Percentiles rank a stretch among this genome's conserved stretches.
Evolutionary conservation across 1,284 basidiomycete genomes (phyloP).

Genomic region (Rhodotorula sp.): DNA sequence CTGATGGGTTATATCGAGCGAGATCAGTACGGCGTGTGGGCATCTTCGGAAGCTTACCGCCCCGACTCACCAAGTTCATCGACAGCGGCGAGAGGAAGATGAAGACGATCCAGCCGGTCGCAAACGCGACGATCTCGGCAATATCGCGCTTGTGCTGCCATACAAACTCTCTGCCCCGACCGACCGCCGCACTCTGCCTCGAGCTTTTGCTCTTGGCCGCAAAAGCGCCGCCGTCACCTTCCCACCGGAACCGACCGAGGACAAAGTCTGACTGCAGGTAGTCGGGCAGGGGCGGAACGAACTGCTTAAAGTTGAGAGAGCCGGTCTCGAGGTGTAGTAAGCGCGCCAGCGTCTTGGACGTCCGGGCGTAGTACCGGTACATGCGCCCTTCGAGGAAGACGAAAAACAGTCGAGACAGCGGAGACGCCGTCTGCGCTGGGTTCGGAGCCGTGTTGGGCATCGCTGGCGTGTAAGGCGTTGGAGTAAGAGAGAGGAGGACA

Average conservation of each 20-base stretch:
- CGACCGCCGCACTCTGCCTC: not conserved
- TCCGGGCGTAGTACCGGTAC: constrained; percentile 19
- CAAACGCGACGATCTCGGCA: constrained; percentile 22
- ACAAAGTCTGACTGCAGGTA: constrained; percentile 20
- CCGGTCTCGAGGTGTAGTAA: not conserved
- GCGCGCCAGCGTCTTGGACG: not conserved
- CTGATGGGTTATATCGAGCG: not conserved
- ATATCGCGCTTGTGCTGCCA: constrained; percentile 25
- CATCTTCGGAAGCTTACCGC: no score
- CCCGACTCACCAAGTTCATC: constrained; percentile 29
- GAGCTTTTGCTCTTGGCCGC: not conserved
- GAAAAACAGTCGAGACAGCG: constrained; percentile 34
- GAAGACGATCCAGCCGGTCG: constrained; percentile 33
- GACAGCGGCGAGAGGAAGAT: constrained; percentile 35
- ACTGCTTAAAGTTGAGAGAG: constrained; percentile 1
- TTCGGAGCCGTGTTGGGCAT: constrained; percentile 6
- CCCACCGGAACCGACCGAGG: constrained; percentile 25
- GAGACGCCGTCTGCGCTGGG: constrained; percentile 36
- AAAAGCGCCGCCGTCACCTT: constrained; percentile 11
- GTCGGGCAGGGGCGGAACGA: constrained; percentile 34
- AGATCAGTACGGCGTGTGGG: no score
- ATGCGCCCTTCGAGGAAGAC: constrained; percentile 33
- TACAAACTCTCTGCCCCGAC: constrained; percentile 16
- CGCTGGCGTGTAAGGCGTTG: constrained; percentile 8
- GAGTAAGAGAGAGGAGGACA: constrained; percentile 21